These are phyloP conservation scores for Protomyces pachydermus DNA, from an alignment of 1,139 yeast species.

Conservation along the genomic window DNA sequence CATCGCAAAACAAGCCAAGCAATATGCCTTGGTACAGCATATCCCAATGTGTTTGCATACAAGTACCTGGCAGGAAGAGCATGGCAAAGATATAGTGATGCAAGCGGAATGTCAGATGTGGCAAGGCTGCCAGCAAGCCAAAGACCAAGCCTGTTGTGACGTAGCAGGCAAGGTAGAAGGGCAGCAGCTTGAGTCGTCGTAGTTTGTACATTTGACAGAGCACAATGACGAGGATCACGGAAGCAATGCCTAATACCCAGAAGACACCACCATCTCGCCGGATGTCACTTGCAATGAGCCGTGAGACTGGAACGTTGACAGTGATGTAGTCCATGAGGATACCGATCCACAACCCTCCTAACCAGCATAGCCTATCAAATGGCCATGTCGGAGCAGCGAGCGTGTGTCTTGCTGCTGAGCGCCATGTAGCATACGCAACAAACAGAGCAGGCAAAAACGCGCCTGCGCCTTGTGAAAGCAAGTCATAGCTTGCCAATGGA, in stretches of 20 bases:
- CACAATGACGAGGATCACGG: slow-evolving; percentile 51
- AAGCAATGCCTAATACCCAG: slow-evolving; percentile 47
- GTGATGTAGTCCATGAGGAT: slow-evolving; percentile 80
- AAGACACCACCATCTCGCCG: slow-evolving; percentile 59
- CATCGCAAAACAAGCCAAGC: slow-evolving; percentile 73
- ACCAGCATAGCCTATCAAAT: slow-evolving; percentile 63
- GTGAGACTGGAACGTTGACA: slow-evolving; percentile 80
- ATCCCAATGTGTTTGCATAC: slow-evolving; percentile 58
- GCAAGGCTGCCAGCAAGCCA: slow-evolving; percentile 49
- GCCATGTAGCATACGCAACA: slow-evolving; percentile 60
- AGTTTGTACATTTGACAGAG: slow-evolving; percentile 69
- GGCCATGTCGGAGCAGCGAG: slow-evolving; percentile 6
- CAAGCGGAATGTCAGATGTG: slow-evolving; percentile 69
- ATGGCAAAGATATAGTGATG: slow-evolving; percentile 88
- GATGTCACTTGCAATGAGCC: slow-evolving; percentile 67
- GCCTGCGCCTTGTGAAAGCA: slow-evolving; percentile 66
- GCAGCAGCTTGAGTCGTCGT: slow-evolving; percentile 66
- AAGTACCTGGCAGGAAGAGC: slow-evolving; percentile 75
- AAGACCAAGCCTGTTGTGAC: slow-evolving; percentile 47
- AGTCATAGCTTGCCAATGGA: slow-evolving; percentile 44
- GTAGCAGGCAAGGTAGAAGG: slow-evolving; percentile 54
- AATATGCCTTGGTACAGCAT: slow-evolving; percentile 75
- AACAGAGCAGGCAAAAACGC: slow-evolving; percentile 72
- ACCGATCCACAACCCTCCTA: slow-evolving; percentile 79
- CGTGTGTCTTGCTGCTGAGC: slow-evolving; percentile 20